Evolutionary conservation across 176 grass and related monocot species (phyloP), one percentile per base, ranked within the genome.

Genomic region (Zea luxurians): DNA sequence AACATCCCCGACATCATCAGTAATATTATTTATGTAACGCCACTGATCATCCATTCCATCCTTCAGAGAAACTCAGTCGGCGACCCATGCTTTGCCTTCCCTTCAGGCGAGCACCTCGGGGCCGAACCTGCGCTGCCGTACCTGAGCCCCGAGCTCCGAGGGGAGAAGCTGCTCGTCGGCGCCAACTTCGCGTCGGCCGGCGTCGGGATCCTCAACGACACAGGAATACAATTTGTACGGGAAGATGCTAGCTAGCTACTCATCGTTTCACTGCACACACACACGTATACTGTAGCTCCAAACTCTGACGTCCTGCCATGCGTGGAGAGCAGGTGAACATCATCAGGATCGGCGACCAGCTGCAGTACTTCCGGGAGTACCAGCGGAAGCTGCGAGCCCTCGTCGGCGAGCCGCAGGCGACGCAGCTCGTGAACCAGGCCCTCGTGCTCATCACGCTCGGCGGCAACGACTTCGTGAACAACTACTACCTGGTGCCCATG

Each of bases 381-480:
- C 92, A 95, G 82, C 68, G 71, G 49, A 85, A 85, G 83, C 83
- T 99, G 55, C 61, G 88, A 13, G 75, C 78, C 0, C 40, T 91
- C 36, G 10, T 92, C 11, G 92, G 96, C 45, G 61, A 68, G 35
- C 78, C 92, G 18, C 49, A 85, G 83, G 75, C 90, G 34, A 57
- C 55, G 54, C 84, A 34, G 64, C 13, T 80, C 0, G 92, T 99
- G 57, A 89, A 67, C 78, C 59, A 78, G 21, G 96, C 83, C 2
- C 90, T 99, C 0, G 89, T 92, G 63, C 85, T 99, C 81, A 89
- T 99, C 80, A 99, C 96, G 38, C 83, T 99, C 2, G 96, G 96
- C 1, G 96, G 96, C 78, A 99, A 99, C 61, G 96, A 99, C 83
- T 99, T 99, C 58, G 90, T 99, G 2, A 99, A 99, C 96, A 99